Evolutionary conservation across 1,284 basidiomycete species (phyloP), one percentile per base, ranked within the genome.

Genomic region (Sparassis latifolia): DNA sequence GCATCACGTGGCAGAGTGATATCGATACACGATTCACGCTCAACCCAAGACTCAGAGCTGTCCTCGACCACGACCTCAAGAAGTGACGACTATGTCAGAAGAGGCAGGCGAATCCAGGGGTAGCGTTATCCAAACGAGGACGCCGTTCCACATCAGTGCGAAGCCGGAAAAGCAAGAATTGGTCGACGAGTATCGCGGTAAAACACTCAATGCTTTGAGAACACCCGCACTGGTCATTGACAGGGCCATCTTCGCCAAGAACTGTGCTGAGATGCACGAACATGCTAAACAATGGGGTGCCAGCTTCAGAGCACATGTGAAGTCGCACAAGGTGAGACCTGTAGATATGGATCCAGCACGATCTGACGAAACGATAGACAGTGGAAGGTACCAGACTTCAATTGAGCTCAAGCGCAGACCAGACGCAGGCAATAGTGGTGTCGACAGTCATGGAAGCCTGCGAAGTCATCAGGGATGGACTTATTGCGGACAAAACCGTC

Each of bases 181-280:
- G 20, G 64, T 75, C 28, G 62, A 76, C 41, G 75, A 80, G 54
- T 92, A 84, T 66, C 68, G 74, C 31, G 84, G 85, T 38, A 80
- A 77, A 61, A 62, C 72, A 10, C 64, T 92, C 50, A 66, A 76
- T 46, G 66, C 69, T 1, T 69, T 93, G 30, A 77, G 88, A 49
- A 93, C 91, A 0, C 91, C 92, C 29, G 86, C 88, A 0, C 69
- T 89, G 54, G 71, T 93, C 49, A 80, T 94, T 54, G 89, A 94
- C 69, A 77, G 85, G 30, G 72, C 72, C 7, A 62, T 79, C 20
- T 91, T 92, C 64, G 76, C 76, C 39, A 66, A 72, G 31, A 94
- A 94, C 66, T 92, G 89, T 65, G 76, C 76, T 29, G 69, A 67
- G 49, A 90, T 94, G 82, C 82, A 85, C 55, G 62, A 72, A 44